Percentiles rank a stretch among this genome's conserved stretches.
These are phyloP conservation scores for Pelargonium myrrhifolium DNA, from an alignment of 441 rosid species.

Conservation along the genomic window DNA sequence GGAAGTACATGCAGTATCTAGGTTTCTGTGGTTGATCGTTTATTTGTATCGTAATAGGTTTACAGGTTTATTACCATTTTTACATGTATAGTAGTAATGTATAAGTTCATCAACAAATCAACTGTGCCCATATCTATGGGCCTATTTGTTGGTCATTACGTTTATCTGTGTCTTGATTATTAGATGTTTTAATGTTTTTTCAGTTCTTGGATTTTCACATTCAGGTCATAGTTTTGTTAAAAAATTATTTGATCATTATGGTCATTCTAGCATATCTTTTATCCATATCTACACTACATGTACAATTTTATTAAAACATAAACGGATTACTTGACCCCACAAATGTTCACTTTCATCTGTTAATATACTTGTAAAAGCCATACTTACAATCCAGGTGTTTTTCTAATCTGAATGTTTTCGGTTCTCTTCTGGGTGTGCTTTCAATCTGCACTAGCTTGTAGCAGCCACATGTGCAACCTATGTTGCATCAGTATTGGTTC, in stretches of 20 bases:
- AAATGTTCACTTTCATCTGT: not conserved
- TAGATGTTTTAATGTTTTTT: not conserved
- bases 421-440: not conserved
- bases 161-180: not conserved
- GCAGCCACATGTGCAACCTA: not conserved
- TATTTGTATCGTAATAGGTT: not conserved
- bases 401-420: not conserved
- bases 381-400: not conserved
- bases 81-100: too few species aligned
- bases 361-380: not conserved
- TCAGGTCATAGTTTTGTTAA: not conserved
- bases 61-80: not conserved
- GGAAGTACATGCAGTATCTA: not conserved
- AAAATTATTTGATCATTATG: not conserved
- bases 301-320: not conserved
- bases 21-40: not conserved
- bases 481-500: not conserved
- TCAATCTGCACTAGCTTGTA: not conserved
- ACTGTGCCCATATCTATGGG: not conserved
- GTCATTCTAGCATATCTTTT: not conserved
- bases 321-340: too few species aligned
- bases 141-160: not conserved
- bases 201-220: not conserved
- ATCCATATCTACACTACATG: not conserved
- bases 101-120: not conserved